Base-by-base conservation (phyloP, 192 early-diverging fungal species). In the Irineochytrium annulatum region DNA sequence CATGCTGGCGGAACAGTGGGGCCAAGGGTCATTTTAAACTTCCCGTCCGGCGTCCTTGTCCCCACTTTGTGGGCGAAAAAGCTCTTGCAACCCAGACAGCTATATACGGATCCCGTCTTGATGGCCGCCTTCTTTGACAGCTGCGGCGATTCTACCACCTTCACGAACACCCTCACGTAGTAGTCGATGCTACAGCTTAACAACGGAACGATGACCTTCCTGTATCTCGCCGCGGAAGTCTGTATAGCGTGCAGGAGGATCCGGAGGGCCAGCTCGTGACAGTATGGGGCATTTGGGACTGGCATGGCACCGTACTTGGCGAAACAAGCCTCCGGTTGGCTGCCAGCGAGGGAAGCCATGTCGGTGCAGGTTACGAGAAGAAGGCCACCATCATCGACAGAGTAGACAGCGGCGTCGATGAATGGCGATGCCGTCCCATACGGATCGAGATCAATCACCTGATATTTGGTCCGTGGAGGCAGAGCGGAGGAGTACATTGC, bases 341-440 rank as follows among this genome's bases (percentile, higher is more conserved):
- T 87, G 48, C 94, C 92, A 61, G 94, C 91, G 16, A 99, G 80
- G 19, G 95, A 82, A 4, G 91, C 94, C 74, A 98, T 74, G 82
- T 99, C 97, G 1, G 97, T 99, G 74, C 95, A 99, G 1, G 97
- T 99, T 3, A 99, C 86, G 67, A 94, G 97, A 29, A 99, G 79
- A 17, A 99, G 72, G 1, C 90, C 93, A 58, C 92, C 93, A 41
- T 95, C 86, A 22, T 77, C 61, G 11, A 96, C 92, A 1, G 91
- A 82, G 54, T 97, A 91, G 3, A 99, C 86, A 2, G 94, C 94
- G 8, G 84, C 93, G 66, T 99, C 97, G 17, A 98, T 65, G 68
- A 99, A 99, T 3, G 94, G 95, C 0, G 94, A 80, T 0, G 94
- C 95, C 1, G 91, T 87, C 29, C 97, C 97, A 66, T 98, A 99